Evolutionary conservation across 352 stramenopile genomes (phyloP).

Genomic region (Aphanomyces invadans): DNA sequence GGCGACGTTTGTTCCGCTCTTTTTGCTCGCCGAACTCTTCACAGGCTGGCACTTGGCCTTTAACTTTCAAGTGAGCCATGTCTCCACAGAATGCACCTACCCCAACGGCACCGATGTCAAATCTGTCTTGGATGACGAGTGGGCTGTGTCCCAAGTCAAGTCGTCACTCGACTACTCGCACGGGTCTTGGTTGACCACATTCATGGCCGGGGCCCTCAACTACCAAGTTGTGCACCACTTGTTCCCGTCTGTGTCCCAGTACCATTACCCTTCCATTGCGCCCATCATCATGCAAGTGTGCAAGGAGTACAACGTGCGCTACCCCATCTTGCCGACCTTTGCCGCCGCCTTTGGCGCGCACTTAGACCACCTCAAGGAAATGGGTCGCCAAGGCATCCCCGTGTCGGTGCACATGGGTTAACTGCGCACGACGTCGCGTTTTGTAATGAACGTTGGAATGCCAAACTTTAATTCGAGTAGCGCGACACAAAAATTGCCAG

Average conservation of each 20-base stretch:
- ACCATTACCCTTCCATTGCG: slow-evolving; percentile 89
- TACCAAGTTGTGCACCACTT: slow-evolving; percentile 94
- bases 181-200: slow-evolving; percentile 76
- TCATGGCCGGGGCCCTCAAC: slow-evolving; percentile 93
- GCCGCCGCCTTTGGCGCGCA: slow-evolving; percentile 65
- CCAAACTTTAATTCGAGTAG: no score
- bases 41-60: slow-evolving; percentile 90
- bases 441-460: no score
- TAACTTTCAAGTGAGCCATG: slow-evolving; percentile 90
- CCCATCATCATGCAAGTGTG: slow-evolving; percentile 90
- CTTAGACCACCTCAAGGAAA: slow-evolving; percentile 84
- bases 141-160: slow-evolving; percentile 91
- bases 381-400: slow-evolving; percentile 73
- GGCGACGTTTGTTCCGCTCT: slow-evolving; percentile 65
- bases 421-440: slow-evolving; percentile 23
- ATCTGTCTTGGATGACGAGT: slow-evolving; percentile 75
- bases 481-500: no score
- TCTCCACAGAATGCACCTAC: slow-evolving; percentile 87
- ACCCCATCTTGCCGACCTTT: slow-evolving; percentile 85
- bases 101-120: slow-evolving; percentile 58
- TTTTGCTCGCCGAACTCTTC: slow-evolving; percentile 82
- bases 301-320: slow-evolving; percentile 90
- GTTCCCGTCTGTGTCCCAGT: slow-evolving; percentile 90
- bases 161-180: slow-evolving; percentile 91
- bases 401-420: slow-evolving; percentile 84